Conservation (phyloP, 2,329 filamentous ascomycete species). For the Fusarium secorum region DNA sequence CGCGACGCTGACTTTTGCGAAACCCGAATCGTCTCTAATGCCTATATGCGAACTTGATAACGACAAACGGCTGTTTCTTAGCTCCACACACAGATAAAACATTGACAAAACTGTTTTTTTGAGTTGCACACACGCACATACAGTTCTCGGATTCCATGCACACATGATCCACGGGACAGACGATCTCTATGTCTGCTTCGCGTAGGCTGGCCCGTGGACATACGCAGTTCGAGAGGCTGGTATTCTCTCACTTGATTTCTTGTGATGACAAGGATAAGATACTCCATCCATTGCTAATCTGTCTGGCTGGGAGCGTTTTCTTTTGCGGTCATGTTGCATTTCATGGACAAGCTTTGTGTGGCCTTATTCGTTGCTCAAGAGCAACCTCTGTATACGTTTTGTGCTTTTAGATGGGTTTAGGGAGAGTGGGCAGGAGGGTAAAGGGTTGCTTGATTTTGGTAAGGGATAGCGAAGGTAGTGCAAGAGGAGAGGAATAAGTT, state of each 20-base stretch:
- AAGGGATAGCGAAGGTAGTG: conserved; percentile 4
- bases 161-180: conserved; percentile 34
- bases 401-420: conserved; percentile 20
- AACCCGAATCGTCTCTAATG: conserved; percentile 49
- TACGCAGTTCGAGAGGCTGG: conserved; percentile 28
- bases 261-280: conserved; percentile 34
- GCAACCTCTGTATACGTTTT: conserved; percentile 37
- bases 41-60: conserved; percentile 51
- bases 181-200: conserved; percentile 22
- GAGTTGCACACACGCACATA: conserved; percentile 32
- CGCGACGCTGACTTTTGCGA: conserved; percentile 42
- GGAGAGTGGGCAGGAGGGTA: neutral
- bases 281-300: conserved; percentile 23
- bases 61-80: conserved; percentile 54
- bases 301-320: conserved; percentile 28
- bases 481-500: conserved; percentile 8
- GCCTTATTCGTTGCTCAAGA: conserved; percentile 29
- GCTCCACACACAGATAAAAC: conserved; percentile 52
- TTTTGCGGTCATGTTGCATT: conserved; percentile 25
- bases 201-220: conserved; percentile 39
- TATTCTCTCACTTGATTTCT: conserved; percentile 28
- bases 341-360: conserved; percentile 28
- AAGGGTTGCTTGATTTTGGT: conserved; percentile 23
- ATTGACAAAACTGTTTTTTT: conserved; percentile 46
- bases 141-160: conserved; percentile 35